Percentiles rank a stretch among this genome's conserved stretches.
Conservation (phyloP, 441 rosid species). For the Pelargonium myrrhifolium region DNA sequence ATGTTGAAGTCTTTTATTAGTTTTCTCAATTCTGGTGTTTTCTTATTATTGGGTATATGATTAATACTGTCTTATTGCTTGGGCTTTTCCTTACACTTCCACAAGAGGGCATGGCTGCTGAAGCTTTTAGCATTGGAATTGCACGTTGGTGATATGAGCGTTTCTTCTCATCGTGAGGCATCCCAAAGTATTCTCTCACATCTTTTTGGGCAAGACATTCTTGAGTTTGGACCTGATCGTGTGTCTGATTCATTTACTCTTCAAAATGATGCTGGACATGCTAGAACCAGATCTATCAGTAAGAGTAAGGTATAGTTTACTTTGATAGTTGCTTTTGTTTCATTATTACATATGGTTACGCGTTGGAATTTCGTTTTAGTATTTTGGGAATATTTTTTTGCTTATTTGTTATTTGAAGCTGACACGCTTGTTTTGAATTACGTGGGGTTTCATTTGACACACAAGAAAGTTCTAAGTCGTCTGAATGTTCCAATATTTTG, state of each 20-base stretch:
- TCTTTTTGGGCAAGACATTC: slow-evolving; percentile 65
- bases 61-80: slow-evolving; percentile 17
- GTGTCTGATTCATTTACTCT: slow-evolving; percentile 33
- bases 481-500: no score
- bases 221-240: slow-evolving; percentile 38
- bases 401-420: neutral
- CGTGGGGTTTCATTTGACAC: neutral
- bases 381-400: neutral
- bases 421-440: neutral
- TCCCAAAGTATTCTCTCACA: slow-evolving; percentile 68
- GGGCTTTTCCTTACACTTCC: slow-evolving; percentile 14
- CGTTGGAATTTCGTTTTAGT: neutral
- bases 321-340: slow-evolving; percentile 3
- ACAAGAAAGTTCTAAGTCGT: neutral
- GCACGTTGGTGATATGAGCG: slow-evolving; percentile 62
- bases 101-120: slow-evolving; percentile 93
- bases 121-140: slow-evolving; percentile 84
- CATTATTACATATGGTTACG: neutral
- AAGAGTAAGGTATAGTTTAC: slow-evolving; percentile 62
- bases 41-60: neutral
- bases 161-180: slow-evolving; percentile 61
- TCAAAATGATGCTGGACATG: slow-evolving; percentile 39
- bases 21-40: neutral
- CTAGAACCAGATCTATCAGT: slow-evolving; percentile 51
- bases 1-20: neutral